Base-by-base conservation (phyloP, 768 basidiomycete species). In the Tremella yokohamensis region DNA sequence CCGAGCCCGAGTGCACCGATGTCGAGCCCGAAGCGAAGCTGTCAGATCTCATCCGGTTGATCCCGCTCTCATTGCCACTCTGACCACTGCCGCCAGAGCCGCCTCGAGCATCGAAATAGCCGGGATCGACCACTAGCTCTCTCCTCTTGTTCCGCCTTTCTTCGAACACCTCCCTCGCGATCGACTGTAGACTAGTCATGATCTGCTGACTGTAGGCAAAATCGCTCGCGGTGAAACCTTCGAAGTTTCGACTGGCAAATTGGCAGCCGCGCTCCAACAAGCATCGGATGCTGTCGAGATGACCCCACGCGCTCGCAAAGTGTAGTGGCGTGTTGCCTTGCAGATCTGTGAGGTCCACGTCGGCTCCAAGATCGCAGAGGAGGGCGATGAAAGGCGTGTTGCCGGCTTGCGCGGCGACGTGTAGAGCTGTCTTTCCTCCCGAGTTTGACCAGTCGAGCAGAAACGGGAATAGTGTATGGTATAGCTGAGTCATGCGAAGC, bases 271-370 rank as follows among this genome's bases (percentile, higher is more conserved):
- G 82, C 74, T 92, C 89, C 58, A 97, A 88, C 48, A 97, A 81
- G 15, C 91, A 77, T 76, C 88, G 88, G 6, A 94, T 86, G 44
- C 90, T 83, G 84, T 69, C 63, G 22, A 75, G 29, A 54, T 78
- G 72, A 22, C 74, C 74, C 72, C 74, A 78, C 0, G 77, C 77
- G 11, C 65, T 62, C 1, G 76, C 77, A 42, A 92, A 92, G 76
- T 97, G 93, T 54, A 97, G 78, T 29, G 93, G 85, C 0, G 90
- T 89, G 68, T 96, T 94, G 47, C 93, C 93, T 78, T 87, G 84
- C 61, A 90, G 85, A 79, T 97, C 93, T 11, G 91, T 81, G 51
- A 97, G 78, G 77, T 96, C 88, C 64, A 87, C 82, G 77, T 96
- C 93, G 24, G 92, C 93, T 4, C 86, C 89, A 18, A 91, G 78